Evolutionary conservation across 345 rosid species (phyloP), one percentile per base, ranked within the genome.

Genomic region (Conringia planisiliqua): DNA sequence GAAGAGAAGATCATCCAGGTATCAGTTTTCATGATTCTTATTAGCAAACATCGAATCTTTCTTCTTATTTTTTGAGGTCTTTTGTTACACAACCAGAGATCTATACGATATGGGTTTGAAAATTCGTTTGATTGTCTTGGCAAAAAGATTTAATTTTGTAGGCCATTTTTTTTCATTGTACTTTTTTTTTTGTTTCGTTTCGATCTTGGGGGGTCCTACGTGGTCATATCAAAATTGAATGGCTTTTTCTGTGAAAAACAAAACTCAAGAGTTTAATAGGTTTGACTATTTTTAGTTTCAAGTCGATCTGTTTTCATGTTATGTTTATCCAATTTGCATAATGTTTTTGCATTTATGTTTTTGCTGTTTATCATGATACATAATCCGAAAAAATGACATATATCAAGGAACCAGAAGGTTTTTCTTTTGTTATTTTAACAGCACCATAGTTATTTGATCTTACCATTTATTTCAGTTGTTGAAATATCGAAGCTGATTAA

Each of bases 1-100:
- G 58, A 67, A 67, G 51, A 66, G 59, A 66, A 47, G 61, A 58
- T 66, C 61, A 58, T 47, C 72, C 60, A 66, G 78, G 78, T 74
- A 74, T 20, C 66, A 24, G 43, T 11, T 68, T 27, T 4, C 26
- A 29, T 17, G 50, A 50, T 62, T 48, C 52, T 11, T 29, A 12
- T 29, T 30, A n/a, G 30, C 44, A 18, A 62, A 30, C 14, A 55
- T 43, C 65, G 22, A 63, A 26, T 17, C 16, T 24, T 26, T 66
- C 10, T 56, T 56, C 16, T 26, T 3, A 60, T 18, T 5, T 4
- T 11, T 62, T 39, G 11, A 43, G 11, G 17, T n/a, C 22, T 42
- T 20, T 30, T 3, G 22, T 54, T 42, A 42, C 17, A 44, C 4
- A 52, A 54, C 6, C 10, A 63, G 6, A 54, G 46, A 54, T 63